Percentiles rank a stretch among this genome's conserved stretches.
phyloP scores from a whole-genome alignment of 2,329 filamentous ascomycete genomes.

The Annulohypoxylon truncatum region DNA sequence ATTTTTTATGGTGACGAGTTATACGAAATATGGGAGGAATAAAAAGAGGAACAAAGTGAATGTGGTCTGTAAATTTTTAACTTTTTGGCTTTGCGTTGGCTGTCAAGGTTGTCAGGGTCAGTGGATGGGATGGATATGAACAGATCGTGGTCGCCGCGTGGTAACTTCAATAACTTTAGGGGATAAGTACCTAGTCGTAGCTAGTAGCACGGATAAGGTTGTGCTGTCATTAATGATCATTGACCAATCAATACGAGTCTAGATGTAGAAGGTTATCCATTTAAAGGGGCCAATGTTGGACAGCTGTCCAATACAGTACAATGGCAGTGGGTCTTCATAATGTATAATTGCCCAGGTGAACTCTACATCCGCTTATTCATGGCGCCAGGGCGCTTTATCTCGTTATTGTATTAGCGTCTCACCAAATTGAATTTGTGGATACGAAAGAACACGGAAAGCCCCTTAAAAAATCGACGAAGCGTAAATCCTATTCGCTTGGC shows the following conservation, averaged over 20 bases:
- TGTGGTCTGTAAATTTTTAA: slow-evolving; percentile 3
- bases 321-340: slow-evolving; percentile 11
- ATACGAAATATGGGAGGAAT: slow-evolving; percentile 12
- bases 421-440: slow-evolving; percentile 28
- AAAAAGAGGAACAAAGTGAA: slow-evolving; percentile 27
- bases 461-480: slow-evolving; percentile 23
- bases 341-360: slow-evolving; percentile 12
- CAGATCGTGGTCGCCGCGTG: slow-evolving; percentile 9
- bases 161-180: slow-evolving; percentile 24
- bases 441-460: not conserved
- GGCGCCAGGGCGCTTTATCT: slow-evolving; percentile 3
- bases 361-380: slow-evolving; percentile 11
- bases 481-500: slow-evolving; percentile 22
- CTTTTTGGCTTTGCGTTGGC: not conserved
- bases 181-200: not conserved
- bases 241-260: slow-evolving; percentile 36
- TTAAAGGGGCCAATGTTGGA: slow-evolving; percentile 31
- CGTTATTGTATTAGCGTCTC: slow-evolving; percentile 37
- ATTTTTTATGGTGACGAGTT: not conserved
- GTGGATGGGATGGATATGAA: slow-evolving; percentile 6
- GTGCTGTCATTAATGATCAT: slow-evolving; percentile 38
- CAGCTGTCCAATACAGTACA: slow-evolving; percentile 32
- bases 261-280: slow-evolving; percentile 33
- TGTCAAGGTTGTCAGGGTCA: slow-evolving; percentile 16
- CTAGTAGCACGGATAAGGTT: slow-evolving; percentile 32